Percentiles rank a stretch among this genome's conserved stretches.
phyloP scores from a whole-genome alignment of 2,329 filamentous ascomycete species.

The Colletotrichum sidae region DNA sequence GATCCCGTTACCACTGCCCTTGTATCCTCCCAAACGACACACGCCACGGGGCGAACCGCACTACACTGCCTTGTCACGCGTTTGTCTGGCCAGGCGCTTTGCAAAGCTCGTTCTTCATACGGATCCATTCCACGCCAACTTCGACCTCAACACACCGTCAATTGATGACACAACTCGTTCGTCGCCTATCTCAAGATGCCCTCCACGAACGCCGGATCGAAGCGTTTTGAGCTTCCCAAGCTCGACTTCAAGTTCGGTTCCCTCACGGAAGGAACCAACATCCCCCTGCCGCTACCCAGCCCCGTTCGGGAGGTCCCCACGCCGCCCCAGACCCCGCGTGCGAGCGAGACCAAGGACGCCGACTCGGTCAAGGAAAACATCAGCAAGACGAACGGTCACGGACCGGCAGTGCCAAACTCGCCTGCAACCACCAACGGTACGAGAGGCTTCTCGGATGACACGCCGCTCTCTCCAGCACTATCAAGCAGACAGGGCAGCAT shows the following conservation, averaged over 20 bases:
- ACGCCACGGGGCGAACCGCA: conserved; percentile 35
- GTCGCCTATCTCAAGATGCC: conserved; percentile 24
- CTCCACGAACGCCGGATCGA: conserved; percentile 31
- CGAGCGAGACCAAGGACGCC: conserved; percentile 42
- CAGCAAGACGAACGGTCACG: conserved; percentile 41
- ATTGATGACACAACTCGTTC: conserved; percentile 30
- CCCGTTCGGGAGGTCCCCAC: conserved; percentile 62
- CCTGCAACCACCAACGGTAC: conserved; percentile 49
- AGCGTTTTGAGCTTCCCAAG: conserved; percentile 67
- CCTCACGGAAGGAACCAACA: conserved; percentile 70
- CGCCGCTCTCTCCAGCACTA: conserved; percentile 62
- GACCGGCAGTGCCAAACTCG: conserved; percentile 33
- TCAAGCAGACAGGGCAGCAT: conserved; percentile 67
- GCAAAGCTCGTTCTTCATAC: conserved; percentile 30
- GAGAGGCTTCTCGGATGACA: conserved; percentile 63
- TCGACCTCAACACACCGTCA: conserved; percentile 24
- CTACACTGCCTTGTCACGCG: conserved; percentile 33
- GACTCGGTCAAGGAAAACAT: conserved; percentile 37
- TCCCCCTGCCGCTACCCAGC: conserved; percentile 68
- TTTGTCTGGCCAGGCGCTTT: conserved; percentile 27
- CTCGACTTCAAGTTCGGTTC: conserved; percentile 70
- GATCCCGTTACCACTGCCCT: conserved; percentile 15
- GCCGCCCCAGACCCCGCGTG: conserved; percentile 51
- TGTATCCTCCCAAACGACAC: conserved; percentile 27
- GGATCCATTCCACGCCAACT: conserved; percentile 22